Conservation (phyloP, 345 rosid species). For the Iberis pinnata region DNA sequence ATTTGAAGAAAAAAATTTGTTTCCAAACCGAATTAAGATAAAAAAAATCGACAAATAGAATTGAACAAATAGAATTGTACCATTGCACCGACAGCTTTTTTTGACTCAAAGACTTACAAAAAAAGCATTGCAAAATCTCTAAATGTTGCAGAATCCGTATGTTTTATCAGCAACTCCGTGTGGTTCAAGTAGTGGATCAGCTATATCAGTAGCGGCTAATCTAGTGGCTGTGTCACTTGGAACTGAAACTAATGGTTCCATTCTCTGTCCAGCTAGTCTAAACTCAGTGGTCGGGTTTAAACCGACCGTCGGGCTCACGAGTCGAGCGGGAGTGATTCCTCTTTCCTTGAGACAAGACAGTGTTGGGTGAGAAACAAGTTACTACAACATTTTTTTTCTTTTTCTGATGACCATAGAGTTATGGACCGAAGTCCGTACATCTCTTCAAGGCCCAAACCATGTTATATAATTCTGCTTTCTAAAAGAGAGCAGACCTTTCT, state of each 20-base stretch:
- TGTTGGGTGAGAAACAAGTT: constrained; percentile 38
- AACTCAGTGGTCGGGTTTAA: constrained; percentile 67
- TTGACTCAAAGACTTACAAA: too few species aligned
- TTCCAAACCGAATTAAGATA: too few species aligned
- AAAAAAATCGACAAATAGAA: too few species aligned
- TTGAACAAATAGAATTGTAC: too few species aligned
- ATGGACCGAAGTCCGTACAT: too few species aligned
- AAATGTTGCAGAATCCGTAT: constrained; percentile 57
- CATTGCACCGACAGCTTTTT: too few species aligned
- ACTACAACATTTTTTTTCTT: not conserved
- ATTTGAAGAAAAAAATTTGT: too few species aligned
- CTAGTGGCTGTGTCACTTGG: constrained; percentile 55
- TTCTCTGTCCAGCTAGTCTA: constrained; percentile 44
- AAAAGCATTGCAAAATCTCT: too few species aligned
- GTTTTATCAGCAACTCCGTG: constrained; percentile 45
- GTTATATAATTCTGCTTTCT: too few species aligned
- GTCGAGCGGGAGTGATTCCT: constrained; percentile 63
- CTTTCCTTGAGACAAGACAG: constrained; percentile 54
- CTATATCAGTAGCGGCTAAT: constrained; percentile 65
- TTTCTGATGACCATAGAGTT: too few species aligned
- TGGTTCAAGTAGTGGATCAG: constrained; percentile 77
- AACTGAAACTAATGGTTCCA: constrained; percentile 72
- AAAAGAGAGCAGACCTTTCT: too few species aligned
- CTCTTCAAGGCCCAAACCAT: too few species aligned
- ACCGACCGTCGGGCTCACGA: constrained; percentile 68